phyloP scores from a whole-genome alignment of 2,329 filamentous ascomycete genomes.

The Pseudogymnoascus sp. region DNA sequence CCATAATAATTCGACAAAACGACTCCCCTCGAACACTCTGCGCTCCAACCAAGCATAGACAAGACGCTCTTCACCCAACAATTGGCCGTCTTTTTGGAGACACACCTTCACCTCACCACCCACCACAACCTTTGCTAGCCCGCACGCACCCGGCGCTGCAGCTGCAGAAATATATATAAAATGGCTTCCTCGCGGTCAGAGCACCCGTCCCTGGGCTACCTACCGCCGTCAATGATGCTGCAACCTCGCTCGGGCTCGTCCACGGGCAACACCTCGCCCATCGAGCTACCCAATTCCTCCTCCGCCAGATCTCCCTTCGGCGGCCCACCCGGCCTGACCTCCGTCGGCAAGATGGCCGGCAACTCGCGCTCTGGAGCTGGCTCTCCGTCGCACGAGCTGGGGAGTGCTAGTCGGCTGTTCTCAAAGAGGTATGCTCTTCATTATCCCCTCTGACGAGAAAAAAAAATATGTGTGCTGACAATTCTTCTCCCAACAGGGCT shows the following conservation, averaged over 20 bases:
- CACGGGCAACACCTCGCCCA: conserved; percentile 70
- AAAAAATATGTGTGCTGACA: conserved; percentile 12
- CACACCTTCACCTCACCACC: background rate
- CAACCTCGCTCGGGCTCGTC: conserved; percentile 58
- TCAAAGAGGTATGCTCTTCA: conserved; percentile 70
- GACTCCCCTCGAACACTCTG: background rate
- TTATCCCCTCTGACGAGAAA: background rate
- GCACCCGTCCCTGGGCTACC: conserved; percentile 77
- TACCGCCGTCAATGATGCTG: conserved; percentile 36
- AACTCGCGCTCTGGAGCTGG: conserved; percentile 73
- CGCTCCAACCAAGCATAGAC: background rate
- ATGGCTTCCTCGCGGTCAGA: conserved; percentile 86
- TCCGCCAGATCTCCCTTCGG: conserved; percentile 65
- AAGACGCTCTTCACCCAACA: background rate
- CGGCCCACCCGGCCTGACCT: conserved; percentile 53
- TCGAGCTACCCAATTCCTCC: conserved; percentile 59
- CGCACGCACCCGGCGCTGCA: background rate
- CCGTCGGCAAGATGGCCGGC: conserved; percentile 49
- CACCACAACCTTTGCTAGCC: background rate
- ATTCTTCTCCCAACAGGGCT: conserved; percentile 48
- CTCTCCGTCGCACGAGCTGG: conserved; percentile 86
- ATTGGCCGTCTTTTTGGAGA: background rate
- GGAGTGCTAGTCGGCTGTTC: conserved; percentile 63
- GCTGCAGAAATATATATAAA: conserved; percentile 56
- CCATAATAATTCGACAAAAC: background rate